These are phyloP conservation scores for Coemansia sp. DNA, from an alignment of 192 early-diverging fungal genomes.

Conservation along the genomic window DNA sequence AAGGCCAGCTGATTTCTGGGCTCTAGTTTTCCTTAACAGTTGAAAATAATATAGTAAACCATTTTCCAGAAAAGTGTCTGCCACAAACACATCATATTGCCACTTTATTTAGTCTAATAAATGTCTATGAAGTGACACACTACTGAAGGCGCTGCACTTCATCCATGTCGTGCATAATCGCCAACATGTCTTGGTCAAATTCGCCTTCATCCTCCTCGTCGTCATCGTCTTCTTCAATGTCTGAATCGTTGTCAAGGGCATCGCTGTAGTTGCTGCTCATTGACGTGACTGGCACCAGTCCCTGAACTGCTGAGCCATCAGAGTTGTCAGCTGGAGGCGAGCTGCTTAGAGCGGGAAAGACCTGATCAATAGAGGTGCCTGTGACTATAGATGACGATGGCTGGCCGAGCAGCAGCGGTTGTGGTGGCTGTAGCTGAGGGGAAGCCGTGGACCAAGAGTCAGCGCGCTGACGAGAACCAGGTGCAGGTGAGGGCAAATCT, in stretches of 20 bases:
- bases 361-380: not conserved
- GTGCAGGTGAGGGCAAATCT: not conserved
- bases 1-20: no score
- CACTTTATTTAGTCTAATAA: no score
- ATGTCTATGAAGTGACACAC: no score
- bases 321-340: not conserved
- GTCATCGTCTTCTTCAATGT: slow-evolving; percentile 7
- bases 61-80: no score
- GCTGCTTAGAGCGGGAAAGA: not conserved
- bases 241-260: not conserved
- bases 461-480: slow-evolving; percentile 16
- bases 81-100: no score
- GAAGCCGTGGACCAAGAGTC: slow-evolving; percentile 25
- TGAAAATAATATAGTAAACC: no score
- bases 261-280: slow-evolving; percentile 1
- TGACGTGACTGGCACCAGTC: not conserved
- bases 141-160: slow-evolving; percentile 32
- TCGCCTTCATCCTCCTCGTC: slow-evolving; percentile 33
- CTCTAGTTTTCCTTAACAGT: no score
- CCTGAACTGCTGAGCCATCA: not conserved
- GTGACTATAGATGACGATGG: not conserved
- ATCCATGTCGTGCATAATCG: slow-evolving; percentile 55
- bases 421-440: not conserved
- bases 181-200: slow-evolving; percentile 45
- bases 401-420: not conserved